phyloP scores from a whole-genome alignment of 495 filamentous ascomycete species.

The Aspergillus affinis region DNA sequence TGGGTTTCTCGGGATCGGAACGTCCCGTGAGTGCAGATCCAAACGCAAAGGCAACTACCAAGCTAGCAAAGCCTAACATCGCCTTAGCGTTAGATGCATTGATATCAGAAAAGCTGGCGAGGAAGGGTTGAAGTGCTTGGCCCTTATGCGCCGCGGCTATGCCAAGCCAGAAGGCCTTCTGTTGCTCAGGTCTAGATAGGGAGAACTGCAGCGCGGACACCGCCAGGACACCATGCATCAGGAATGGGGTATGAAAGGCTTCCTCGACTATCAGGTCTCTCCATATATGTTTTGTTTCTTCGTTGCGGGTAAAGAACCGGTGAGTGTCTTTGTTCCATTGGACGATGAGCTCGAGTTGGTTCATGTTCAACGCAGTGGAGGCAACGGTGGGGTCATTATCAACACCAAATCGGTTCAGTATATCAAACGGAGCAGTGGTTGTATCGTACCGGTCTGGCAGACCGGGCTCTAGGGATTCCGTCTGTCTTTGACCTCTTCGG shows the following conservation, averaged over 20 bases:
- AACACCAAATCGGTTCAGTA: constrained; percentile 5
- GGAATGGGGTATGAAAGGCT: constrained; percentile 31
- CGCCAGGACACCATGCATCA: constrained; percentile 39
- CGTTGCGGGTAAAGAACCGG: constrained; percentile 19
- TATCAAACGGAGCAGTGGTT: constrained; percentile 6
- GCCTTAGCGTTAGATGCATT: constrained; percentile 20
- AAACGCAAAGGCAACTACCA: constrained; percentile 27
- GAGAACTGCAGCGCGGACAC: constrained; percentile 37
- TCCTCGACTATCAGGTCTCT: constrained; percentile 31
- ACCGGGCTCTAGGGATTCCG: neutral
- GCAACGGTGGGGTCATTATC: neutral
- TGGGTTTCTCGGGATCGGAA: constrained; percentile 16
- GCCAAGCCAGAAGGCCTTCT: constrained; percentile 20
- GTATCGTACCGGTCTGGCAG: neutral
- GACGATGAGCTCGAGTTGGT: constrained; percentile 21
- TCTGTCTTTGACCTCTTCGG: neutral
- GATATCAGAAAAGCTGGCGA: constrained; percentile 16
- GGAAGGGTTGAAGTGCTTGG: constrained; percentile 22
- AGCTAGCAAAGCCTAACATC: constrained; percentile 22
- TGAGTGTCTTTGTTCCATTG: constrained; percentile 28
- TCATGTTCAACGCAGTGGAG: constrained; percentile 15
- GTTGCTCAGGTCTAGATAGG: constrained; percentile 12
- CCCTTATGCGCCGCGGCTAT: constrained; percentile 28
- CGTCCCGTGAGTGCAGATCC: constrained; percentile 18
- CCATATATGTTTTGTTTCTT: constrained; percentile 30